phyloP scores from a whole-genome alignment of 495 filamentous ascomycete genomes.

The Penicillium antarcticum region DNA sequence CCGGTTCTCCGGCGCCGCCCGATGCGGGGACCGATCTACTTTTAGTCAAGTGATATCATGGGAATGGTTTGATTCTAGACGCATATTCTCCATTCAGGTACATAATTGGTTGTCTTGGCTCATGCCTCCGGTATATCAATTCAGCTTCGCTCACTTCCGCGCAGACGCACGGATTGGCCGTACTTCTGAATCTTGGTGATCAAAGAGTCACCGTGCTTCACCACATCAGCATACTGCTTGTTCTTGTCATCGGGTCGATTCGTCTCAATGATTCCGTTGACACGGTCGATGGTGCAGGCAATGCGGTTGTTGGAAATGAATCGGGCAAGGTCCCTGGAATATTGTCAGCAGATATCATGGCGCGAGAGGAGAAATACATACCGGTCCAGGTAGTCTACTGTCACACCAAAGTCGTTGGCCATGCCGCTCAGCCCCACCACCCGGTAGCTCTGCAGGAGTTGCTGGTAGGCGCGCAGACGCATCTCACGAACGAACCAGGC shows the following conservation, averaged over 20 bases:
- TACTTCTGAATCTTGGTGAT: constrained; percentile 99
- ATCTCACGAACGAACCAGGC: constrained; percentile 98
- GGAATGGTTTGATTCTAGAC: not conserved
- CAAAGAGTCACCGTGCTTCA: constrained; percentile 92
- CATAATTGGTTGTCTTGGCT: constrained; percentile 3
- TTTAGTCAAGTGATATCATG: constrained; percentile 1
- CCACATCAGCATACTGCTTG: constrained; percentile 96
- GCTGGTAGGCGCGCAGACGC: constrained; percentile 91
- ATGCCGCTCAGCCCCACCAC: constrained; percentile 95
- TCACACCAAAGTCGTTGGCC: constrained; percentile 93
- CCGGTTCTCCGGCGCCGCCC: constrained; percentile 11
- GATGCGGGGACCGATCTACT: constrained; percentile 1
- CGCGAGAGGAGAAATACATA: constrained; percentile 33
- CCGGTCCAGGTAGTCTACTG: constrained; percentile 93
- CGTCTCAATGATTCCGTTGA: constrained; percentile 96
- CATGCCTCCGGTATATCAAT: constrained; percentile 3
- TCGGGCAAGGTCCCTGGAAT: constrained; percentile 81
- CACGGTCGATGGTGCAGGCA: constrained; percentile 94
- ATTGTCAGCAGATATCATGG: constrained; percentile 7
- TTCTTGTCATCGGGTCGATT: constrained; percentile 98
- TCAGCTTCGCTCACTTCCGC: constrained; percentile 84
- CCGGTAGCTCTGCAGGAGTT: constrained; percentile 94
- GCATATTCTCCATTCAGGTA: constrained; percentile 4
- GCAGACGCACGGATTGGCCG: constrained; percentile 88
- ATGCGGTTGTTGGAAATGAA: constrained; percentile 95